These are phyloP conservation scores for Trichoderma hamatum DNA, from an alignment of 2,329 filamentous ascomycete species.

Conservation along the genomic window DNA sequence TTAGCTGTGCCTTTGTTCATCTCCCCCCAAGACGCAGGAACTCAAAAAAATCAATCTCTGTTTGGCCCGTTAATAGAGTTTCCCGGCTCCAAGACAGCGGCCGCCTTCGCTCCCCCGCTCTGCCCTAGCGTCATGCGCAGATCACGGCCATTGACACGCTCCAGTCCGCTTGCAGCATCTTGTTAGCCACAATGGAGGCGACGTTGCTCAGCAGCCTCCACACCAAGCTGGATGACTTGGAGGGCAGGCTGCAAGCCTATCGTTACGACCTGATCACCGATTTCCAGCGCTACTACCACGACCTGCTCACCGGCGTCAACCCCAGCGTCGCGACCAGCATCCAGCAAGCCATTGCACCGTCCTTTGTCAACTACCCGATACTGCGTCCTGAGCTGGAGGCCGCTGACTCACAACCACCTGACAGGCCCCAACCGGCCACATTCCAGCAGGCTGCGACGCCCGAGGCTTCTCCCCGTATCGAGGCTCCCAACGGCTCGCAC, in stretches of 20 bases:
- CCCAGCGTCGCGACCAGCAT: conserved; percentile 52
- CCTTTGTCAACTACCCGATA: conserved; percentile 49
- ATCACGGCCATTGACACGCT: conserved; percentile 38
- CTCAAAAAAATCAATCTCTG: conserved; percentile 2
- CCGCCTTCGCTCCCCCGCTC: conserved; percentile 27
- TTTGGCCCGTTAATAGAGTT: conserved; percentile 24
- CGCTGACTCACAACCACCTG: conserved; percentile 42
- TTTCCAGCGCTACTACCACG: conserved; percentile 58
- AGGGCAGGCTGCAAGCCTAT: conserved; percentile 59
- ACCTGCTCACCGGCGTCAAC: conserved; percentile 53
- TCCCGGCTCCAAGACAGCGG: conserved; percentile 20
- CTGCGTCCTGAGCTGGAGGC: conserved; percentile 45
- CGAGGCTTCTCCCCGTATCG: conserved; percentile 30
- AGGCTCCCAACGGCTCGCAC: conserved; percentile 48
- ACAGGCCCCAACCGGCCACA: conserved; percentile 36
- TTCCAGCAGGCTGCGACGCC: conserved; percentile 39
- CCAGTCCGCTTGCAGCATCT: conserved; percentile 37
- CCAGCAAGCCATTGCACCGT: conserved; percentile 50
- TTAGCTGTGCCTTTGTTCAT: conserved; percentile 6
- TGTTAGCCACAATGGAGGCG: conserved; percentile 45
- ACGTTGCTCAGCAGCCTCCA: conserved; percentile 56
- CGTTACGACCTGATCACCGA: conserved; percentile 60
- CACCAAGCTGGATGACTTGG: conserved; percentile 58
- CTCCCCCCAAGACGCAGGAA: conserved; percentile 5
- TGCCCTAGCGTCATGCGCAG: conserved; percentile 42